These are phyloP conservation scores for Termitomyces sp. DNA, from an alignment of 1,284 basidiomycete genomes.

Conservation along the genomic window DNA sequence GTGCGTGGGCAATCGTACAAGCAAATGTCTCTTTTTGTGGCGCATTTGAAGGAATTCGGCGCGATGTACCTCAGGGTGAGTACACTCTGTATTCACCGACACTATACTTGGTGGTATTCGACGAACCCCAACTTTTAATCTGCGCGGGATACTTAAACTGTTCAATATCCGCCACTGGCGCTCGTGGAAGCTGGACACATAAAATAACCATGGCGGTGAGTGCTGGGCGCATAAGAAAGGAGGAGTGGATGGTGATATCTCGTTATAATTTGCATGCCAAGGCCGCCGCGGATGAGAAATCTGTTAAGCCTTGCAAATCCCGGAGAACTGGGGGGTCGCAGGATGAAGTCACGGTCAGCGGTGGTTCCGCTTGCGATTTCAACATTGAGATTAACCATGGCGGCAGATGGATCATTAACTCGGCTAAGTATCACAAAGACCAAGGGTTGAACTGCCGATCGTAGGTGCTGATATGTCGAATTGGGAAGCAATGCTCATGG, in stretches of 20 bases:
- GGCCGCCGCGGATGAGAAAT: no score
- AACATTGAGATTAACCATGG: background rate
- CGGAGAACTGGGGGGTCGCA: background rate
- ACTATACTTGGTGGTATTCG: background rate
- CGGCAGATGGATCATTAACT: background rate
- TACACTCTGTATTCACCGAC: no score
- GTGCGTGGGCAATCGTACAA: background rate
- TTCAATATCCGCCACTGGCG: no score
- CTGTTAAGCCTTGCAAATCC: background rate
- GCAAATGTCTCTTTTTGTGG: background rate
- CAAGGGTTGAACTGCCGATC: background rate
- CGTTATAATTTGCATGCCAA: no score
- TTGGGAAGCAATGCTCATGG: background rate
- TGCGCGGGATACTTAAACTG: no score
- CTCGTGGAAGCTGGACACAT: background rate
- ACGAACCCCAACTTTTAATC: background rate
- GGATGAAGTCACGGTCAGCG: background rate
- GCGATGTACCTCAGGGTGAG: background rate
- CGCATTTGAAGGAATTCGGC: background rate
- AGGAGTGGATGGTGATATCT: no score
- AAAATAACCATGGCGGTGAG: background rate
- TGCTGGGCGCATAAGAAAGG: background rate
- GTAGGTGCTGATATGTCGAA: background rate
- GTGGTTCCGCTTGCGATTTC: background rate
- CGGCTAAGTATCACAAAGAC: background rate